Evolutionary conservation across 2,329 filamentous ascomycete genomes (phyloP).

Genomic region (Didymella glomerata): DNA sequence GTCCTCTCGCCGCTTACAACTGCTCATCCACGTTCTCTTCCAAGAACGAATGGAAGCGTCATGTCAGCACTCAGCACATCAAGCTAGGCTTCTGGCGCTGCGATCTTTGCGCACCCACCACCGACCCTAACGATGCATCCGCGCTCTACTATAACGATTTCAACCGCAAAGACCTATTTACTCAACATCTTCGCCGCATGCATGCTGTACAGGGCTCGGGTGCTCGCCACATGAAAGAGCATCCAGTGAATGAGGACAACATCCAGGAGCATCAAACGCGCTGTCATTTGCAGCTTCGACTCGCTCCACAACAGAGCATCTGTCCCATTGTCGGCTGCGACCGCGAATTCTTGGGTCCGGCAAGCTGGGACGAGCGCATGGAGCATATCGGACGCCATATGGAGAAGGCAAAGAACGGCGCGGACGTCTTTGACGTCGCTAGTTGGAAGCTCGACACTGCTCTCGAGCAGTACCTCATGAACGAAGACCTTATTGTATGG

Average conservation of each 20-base stretch:
- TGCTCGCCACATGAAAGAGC: constrained; percentile 56
- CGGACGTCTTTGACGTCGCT: constrained; percentile 26
- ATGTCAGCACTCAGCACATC: constrained; percentile 82
- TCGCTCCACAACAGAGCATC: constrained; percentile 65
- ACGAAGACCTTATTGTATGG: constrained; percentile 49
- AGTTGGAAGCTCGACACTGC: constrained; percentile 40
- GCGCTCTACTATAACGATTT: constrained; percentile 67
- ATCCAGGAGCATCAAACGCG: constrained; percentile 65
- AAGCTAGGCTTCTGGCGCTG: constrained; percentile 79
- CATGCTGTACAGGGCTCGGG: constrained; percentile 64
- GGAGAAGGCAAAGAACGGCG: constrained; percentile 61
- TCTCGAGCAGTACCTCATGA: constrained; percentile 52
- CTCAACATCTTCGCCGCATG: constrained; percentile 87
- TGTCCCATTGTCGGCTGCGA: constrained; percentile 70
- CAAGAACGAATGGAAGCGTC: constrained; percentile 97
- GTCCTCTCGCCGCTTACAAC: constrained; percentile 80
- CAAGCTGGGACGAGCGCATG: constrained; percentile 82
- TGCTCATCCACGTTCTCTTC: constrained; percentile 76
- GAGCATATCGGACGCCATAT: constrained; percentile 87
- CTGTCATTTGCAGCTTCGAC: constrained; percentile 69
- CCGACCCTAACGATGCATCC: constrained; percentile 42
- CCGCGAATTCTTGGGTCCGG: constrained; percentile 67
- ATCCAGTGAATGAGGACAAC: constrained; percentile 57
- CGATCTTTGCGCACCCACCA: constrained; percentile 63
- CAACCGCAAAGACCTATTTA: constrained; percentile 92